Percentiles rank a stretch among this genome's conserved stretches.
These are phyloP conservation scores for Malassezia yamatoensis DNA, from an alignment of 1,284 basidiomycete species.

Conservation along the genomic window DNA sequence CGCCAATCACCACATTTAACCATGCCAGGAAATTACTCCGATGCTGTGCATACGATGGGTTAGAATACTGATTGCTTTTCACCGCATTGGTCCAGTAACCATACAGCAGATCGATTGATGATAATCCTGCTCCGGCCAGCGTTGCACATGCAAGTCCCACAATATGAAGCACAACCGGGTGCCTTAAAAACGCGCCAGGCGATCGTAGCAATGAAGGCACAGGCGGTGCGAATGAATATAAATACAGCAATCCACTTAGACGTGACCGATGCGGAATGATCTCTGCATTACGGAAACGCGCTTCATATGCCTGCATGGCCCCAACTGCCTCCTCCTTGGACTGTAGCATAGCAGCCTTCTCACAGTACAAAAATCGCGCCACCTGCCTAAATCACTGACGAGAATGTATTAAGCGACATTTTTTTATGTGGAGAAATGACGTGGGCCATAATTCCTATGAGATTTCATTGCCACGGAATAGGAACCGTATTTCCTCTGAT, in stretches of 20 bases:
- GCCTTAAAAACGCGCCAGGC: conserved; percentile 24
- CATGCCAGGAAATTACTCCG: conserved; percentile 40
- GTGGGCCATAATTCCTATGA: no score
- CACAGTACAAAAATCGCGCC: not conserved
- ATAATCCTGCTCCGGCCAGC: conserved; percentile 27
- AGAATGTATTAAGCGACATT: not conserved
- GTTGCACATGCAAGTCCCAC: conserved; percentile 30
- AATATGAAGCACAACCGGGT: conserved; percentile 33
- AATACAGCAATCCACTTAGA: conserved; percentile 8
- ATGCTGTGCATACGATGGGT: conserved; percentile 11
- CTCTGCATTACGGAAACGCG: conserved; percentile 3
- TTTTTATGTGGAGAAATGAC: no score
- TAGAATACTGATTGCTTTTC: not conserved
- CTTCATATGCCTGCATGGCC: not conserved
- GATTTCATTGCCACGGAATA: not conserved
- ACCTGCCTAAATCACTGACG: no score
- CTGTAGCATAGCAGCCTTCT: not conserved
- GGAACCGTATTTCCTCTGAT: not conserved
- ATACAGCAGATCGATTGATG: conserved; percentile 39
- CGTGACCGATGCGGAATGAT: not conserved
- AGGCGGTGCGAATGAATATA: conserved; percentile 12
- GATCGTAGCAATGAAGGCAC: conserved; percentile 8
- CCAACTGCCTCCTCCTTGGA: not conserved
- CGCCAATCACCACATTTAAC: conserved; percentile 47
- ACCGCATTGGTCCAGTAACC: conserved; percentile 34